Conservation (phyloP, 2,329 filamentous ascomycete genomes). For the Scopulariopsis brevicaulis region DNA sequence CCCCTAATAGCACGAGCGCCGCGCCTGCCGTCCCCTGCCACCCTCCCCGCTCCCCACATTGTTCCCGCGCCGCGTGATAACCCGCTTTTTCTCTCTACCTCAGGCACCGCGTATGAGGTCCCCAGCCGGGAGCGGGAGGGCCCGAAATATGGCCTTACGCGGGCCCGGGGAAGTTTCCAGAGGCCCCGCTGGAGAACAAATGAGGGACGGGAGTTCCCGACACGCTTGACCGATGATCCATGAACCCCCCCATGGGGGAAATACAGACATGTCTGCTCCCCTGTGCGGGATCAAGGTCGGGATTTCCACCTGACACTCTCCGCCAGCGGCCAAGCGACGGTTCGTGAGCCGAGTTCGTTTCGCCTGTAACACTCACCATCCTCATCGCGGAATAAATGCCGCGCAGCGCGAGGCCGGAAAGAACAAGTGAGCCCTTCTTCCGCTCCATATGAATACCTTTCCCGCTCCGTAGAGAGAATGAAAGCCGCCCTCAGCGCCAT, state of each 20-base stretch:
- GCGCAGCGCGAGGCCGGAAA: background rate
- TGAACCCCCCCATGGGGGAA: background rate
- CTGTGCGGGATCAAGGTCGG: background rate
- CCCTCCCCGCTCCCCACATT: background rate
- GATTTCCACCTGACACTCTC: background rate
- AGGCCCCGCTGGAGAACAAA: background rate
- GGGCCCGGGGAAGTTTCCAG: background rate
- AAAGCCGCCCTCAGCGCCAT: background rate
- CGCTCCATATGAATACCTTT: background rate
- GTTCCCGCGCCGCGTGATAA: background rate
- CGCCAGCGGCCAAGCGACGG: background rate
- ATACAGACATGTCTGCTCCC: background rate
- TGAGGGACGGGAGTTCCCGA: background rate
- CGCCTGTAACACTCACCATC: background rate
- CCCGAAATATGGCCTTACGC: background rate
- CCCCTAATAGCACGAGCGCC: background rate
- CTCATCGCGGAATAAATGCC: background rate
- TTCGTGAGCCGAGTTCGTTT: background rate
- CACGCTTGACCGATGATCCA: background rate
- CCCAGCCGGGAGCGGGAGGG: background rate
- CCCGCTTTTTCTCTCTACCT: background rate
- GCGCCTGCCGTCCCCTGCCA: background rate
- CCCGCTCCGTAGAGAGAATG: background rate
- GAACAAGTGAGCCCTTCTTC: background rate
- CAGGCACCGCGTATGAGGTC: background rate